A percentile compares a stretch with the other conserved stretches of the same genome.
phyloP scores from a whole-genome alignment of 805 yeast genomes.

The Saturnispora halmiae region DNA sequence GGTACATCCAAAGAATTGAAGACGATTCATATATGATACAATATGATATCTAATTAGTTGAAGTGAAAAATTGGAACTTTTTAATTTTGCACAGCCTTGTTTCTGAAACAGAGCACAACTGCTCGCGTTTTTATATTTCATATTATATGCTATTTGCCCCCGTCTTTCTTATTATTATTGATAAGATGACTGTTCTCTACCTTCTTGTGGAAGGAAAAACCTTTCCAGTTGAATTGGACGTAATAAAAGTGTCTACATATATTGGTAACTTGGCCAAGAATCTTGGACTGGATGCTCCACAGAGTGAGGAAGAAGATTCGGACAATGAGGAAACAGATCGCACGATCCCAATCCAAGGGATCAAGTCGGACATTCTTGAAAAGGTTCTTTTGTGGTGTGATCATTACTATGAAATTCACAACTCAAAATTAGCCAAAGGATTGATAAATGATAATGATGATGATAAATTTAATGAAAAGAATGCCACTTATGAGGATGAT shows the following conservation, averaged over 20 bases:
- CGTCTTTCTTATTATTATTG: background rate
- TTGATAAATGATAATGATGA: background rate
- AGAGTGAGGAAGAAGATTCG: background rate
- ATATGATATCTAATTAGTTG: no score
- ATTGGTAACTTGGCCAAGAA: conserved; percentile 76
- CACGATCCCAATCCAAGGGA: conserved; percentile 11
- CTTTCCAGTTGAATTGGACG: conserved; percentile 59
- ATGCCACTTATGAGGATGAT: conserved; percentile 21
- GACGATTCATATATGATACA: no score
- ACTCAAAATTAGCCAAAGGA: background rate
- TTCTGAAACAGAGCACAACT: no score
- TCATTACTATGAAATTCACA: conserved; percentile 10
- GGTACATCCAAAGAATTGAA: no score
- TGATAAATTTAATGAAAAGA: conserved; percentile 22
- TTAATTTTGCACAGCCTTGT: no score
- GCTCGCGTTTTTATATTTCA: no score
- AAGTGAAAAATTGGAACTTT: no score
- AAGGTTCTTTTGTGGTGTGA: conserved; percentile 13
- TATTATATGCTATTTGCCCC: background rate
- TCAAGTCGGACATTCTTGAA: conserved; percentile 6
- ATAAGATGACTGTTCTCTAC: background rate
- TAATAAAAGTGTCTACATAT: conserved; percentile 71
- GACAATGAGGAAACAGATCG: conserved; percentile 6
- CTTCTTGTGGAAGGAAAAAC: conserved; percentile 52
- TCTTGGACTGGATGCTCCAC: conserved; percentile 22